Percentiles rank a stretch among this genome's conserved stretches.
These are phyloP conservation scores for Lecanicillium sp. DNA, from an alignment of 2,329 filamentous ascomycete species.

Conservation along the genomic window DNA sequence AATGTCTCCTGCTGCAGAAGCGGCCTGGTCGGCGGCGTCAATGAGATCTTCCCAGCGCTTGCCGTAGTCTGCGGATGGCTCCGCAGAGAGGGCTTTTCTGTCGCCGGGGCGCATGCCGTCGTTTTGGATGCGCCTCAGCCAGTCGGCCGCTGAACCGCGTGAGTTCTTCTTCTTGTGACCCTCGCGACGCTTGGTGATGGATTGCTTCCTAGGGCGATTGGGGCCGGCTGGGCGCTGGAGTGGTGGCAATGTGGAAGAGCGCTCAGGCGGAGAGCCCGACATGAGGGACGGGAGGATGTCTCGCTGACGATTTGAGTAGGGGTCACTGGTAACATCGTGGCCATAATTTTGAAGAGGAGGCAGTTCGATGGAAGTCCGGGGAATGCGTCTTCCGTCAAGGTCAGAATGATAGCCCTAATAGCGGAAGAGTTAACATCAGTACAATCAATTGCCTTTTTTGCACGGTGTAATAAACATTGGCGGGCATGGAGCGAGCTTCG, in stretches of 20 bases:
- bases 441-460: too few relatives aligned
- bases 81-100: slow-evolving; percentile 78
- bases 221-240: slow-evolving; percentile 67
- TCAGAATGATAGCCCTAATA: slow-evolving; percentile 62
- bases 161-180: slow-evolving; percentile 75
- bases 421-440: too few relatives aligned
- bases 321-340: slow-evolving; percentile 64
- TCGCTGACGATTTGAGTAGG: slow-evolving; percentile 58
- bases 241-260: slow-evolving; percentile 81
- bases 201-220: slow-evolving; percentile 74
- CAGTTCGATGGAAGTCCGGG: slow-evolving; percentile 63
- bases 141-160: slow-evolving; percentile 58
- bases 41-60: slow-evolving; percentile 96
- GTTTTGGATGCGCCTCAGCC: slow-evolving; percentile 51
- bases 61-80: slow-evolving; percentile 73
- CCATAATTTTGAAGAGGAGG: slow-evolving; percentile 56
- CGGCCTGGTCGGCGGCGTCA: slow-evolving; percentile 65
- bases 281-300: slow-evolving; percentile 80
- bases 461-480: slow-evolving; percentile 2
- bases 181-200: slow-evolving; percentile 71
- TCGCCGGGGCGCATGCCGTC: slow-evolving; percentile 58
- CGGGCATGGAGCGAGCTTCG: too few relatives aligned
- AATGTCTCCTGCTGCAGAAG: slow-evolving; percentile 83
- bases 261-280: slow-evolving; percentile 72
- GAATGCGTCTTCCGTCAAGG: slow-evolving; percentile 55